Evolutionary conservation across 257 asterid genomes (phyloP).

Genomic region (Primulina huaijiensis): DNA sequence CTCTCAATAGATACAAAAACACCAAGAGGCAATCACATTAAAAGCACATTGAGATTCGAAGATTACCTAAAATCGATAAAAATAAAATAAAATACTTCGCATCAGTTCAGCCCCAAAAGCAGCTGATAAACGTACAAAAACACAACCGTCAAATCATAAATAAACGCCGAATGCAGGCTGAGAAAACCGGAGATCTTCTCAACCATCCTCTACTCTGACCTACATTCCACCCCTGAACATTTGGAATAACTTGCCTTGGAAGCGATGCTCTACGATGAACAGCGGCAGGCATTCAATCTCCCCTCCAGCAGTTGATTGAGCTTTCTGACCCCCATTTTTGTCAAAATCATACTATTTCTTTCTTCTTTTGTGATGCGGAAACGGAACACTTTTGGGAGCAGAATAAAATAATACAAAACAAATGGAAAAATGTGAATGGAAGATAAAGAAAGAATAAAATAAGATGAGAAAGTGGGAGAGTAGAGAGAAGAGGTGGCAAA

Average conservation of each 20-base stretch:
- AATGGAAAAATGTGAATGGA: neutral
- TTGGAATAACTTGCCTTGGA: conserved; percentile 53
- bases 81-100: conserved; percentile 20
- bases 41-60: conserved; percentile 18
- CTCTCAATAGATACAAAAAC: neutral
- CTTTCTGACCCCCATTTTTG: conserved; percentile 26
- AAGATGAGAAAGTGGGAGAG: neutral
- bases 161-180: conserved; percentile 19
- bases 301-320: conserved; percentile 32
- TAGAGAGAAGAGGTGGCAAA: conserved; percentile 7
- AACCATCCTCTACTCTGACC: conserved; percentile 22
- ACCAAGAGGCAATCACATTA: neutral
- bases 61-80: neutral
- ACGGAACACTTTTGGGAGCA: neutral
- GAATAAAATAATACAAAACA: neutral
- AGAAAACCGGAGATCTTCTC: conserved; percentile 27
- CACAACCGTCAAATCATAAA: conserved; percentile 23
- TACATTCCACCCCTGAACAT: conserved; percentile 9
- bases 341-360: neutral
- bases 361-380: neutral
- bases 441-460: conserved; percentile 1
- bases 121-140: neutral
- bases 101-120: conserved; percentile 29
- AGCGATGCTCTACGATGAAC: conserved; percentile 53
- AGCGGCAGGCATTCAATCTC: conserved; percentile 35